Base-by-base conservation (phyloP, 768 basidiomycete species). In the Leccinum aurantiacum region DNA sequence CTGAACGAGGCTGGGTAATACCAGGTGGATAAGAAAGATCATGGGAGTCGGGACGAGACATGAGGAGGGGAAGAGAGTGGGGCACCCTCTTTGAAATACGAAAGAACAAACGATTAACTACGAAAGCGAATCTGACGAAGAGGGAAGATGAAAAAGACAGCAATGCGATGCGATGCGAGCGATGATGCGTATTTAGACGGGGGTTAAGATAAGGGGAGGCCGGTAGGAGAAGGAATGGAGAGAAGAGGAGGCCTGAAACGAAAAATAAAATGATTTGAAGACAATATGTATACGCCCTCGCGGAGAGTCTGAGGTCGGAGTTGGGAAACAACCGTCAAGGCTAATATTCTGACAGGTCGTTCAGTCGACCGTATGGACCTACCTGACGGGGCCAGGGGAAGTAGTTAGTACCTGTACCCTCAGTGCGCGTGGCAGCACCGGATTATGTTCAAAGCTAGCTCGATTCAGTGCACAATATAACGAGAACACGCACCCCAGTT, bases 11-110 rank as follows among this genome's bases (percentile, higher is more conserved):
- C 37, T 58, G 59, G 19, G 57, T 61, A 41, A 75, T 66, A 48
- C 76, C 77, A 1, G 75, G 69, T 25, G 64, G 63, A 60, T 70
- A 71, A 51, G 78, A 77, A 60, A 73, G 75, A 58, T 82, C 80
- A 63, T 77, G 73, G 50, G 72, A 63, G 54, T 81, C 81, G 61
- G 70, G 64, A 59, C 71, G 79, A 51, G 82, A 80, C 83, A 84
- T 82, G 62, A 47, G 46, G 37, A 22, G 48, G 48, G 53, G 55
- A 51, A 56, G 56, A 50, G 2, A 29, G 61, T 46, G 38, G 49
- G 38, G 31, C 54, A 19, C 67, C 61, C 67, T 55, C 58, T 60
- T 65, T 61, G 62, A 69, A 69, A 67, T 65, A 66, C 49, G 46
- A 60, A 63, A 60, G 59, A 66, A 69, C 58, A 68, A 65, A 61